phyloP scores from a whole-genome alignment of 2,329 filamentous ascomycete genomes.

The Pyrenophora tritici-repentis region DNA sequence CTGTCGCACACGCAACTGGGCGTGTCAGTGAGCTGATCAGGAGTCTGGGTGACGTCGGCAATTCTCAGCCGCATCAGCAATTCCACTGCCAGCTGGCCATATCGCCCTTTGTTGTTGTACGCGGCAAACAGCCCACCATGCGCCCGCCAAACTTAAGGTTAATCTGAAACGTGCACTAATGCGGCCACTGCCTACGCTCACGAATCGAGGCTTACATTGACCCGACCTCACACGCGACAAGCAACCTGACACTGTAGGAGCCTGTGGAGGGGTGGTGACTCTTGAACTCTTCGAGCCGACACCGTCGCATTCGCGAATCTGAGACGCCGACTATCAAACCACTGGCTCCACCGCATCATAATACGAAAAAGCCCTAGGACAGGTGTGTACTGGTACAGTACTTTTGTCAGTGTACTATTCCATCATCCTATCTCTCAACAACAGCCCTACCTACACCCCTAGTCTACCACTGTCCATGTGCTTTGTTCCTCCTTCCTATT shows the following conservation, averaged over 20 bases:
- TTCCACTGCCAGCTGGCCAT: constrained; percentile 14
- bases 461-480: too few relatives aligned
- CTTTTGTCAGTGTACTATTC: too few relatives aligned
- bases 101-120: constrained; percentile 6
- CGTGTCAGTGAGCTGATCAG: background rate
- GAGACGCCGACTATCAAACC: too few relatives aligned
- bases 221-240: background rate
- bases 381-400: too few relatives aligned
- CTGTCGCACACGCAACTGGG: background rate
- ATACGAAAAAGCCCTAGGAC: too few relatives aligned
- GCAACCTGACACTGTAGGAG: background rate
- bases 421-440: too few relatives aligned
- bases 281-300: too few relatives aligned
- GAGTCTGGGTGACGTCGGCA: constrained; percentile 7
- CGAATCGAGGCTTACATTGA: constrained; percentile 4
- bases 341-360: background rate
- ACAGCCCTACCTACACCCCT: too few relatives aligned
- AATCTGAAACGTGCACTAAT: constrained; percentile 26
- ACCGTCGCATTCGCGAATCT: too few relatives aligned
- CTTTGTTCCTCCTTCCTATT: too few relatives aligned
- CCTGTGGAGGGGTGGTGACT: background rate
- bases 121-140: constrained; percentile 11
- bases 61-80: background rate
- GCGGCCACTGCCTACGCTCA: constrained; percentile 11
- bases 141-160: constrained; percentile 15